Base-by-base conservation (phyloP, 2,329 filamentous ascomycete species). In the Apiospora marii region DNA sequence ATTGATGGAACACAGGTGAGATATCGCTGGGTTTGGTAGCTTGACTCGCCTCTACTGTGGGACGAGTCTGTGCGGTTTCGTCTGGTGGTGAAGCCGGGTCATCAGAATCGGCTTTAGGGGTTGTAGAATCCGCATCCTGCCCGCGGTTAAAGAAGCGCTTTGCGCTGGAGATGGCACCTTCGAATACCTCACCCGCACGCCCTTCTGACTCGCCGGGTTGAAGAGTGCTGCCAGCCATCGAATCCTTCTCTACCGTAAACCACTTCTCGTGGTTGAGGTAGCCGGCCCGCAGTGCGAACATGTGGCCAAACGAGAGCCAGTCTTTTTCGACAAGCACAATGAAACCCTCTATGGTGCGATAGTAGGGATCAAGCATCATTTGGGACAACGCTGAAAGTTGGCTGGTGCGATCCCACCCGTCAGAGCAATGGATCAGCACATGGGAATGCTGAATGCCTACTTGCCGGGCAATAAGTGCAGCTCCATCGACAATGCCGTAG, bases 351-450 rank as follows among this genome's bases (percentile, higher is more conserved):
- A 99, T 86, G 0, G 96, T 98, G 70, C 96, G 91, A 81, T 95
- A 99, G 82, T 97, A 98, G 0, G 96, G 96, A 79, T 99, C 96
- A 12, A 99, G 88, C 86, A 98, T 96, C 51, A 99, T 88, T 83
- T 99, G 95, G 72, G 95, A 92, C 72, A 99, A 84, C 5, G 95
- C 95, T 78, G 95, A 97, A 70, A 99, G 88, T 83, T 99, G 96
- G 78, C 95, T 96, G 10, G 96, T 99, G 69, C 96, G 92, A 83
- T 99, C 96, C 96, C 96, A 99, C 4, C 96, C 96, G 82, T 99
- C 96, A 2, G 96, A 98, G 83, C 96, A 99, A 83, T 99, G 96
- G 68, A 99, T 98, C 67, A 99, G 85, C 14, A 97, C 96, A 81
- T 99, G 95, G 1, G 95, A 98, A 79, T 98, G 96, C 76, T 94